These are phyloP conservation scores for Penicillium oxalicum DNA, from an alignment of 2,329 filamentous ascomycete species.

Conservation along the genomic window DNA sequence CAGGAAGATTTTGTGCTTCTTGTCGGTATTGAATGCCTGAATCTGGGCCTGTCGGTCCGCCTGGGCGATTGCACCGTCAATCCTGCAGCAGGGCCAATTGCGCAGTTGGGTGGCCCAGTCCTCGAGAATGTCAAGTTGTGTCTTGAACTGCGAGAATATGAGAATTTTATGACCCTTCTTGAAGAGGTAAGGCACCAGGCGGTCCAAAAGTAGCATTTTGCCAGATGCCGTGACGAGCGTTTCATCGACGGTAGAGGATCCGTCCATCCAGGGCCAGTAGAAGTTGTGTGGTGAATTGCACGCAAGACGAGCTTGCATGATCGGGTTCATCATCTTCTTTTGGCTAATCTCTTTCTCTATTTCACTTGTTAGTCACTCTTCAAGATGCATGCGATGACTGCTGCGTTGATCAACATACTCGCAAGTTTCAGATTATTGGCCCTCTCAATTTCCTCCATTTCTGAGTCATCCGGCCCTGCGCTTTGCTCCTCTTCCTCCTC, in stretches of 20 bases:
- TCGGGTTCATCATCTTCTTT: conserved; percentile 88
- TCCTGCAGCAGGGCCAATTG: conserved; percentile 75
- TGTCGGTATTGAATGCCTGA: conserved; percentile 62
- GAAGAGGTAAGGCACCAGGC: conserved; percentile 72
- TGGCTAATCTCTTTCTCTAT: conserved; percentile 73
- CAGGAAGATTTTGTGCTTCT: conserved; percentile 68
- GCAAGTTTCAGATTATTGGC: conserved; percentile 68
- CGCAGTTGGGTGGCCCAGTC: conserved; percentile 77
- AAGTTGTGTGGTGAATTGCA: conserved; percentile 97
- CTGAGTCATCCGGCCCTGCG: conserved; percentile 38
- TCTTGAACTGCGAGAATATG: conserved; percentile 96
- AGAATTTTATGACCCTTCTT: conserved; percentile 76
- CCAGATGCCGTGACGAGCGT: conserved; percentile 79
- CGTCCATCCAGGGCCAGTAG: conserved; percentile 77
- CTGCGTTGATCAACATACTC: conserved; percentile 47
- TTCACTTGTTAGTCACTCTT: conserved; percentile 24
- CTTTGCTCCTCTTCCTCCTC: conserved; percentile 58
- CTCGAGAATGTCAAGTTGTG: conserved; percentile 82
- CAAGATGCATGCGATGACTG: background rate
- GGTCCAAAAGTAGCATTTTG: conserved; percentile 92
- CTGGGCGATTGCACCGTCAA: conserved; percentile 82
- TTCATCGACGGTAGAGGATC: conserved; percentile 62
- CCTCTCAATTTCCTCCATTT: conserved; percentile 58
- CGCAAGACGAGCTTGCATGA: conserved; percentile 85
- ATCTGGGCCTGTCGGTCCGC: conserved; percentile 65